Base-by-base conservation (phyloP, 2,329 filamentous ascomycete genomes). In the Clonostachys chloroleuca region DNA sequence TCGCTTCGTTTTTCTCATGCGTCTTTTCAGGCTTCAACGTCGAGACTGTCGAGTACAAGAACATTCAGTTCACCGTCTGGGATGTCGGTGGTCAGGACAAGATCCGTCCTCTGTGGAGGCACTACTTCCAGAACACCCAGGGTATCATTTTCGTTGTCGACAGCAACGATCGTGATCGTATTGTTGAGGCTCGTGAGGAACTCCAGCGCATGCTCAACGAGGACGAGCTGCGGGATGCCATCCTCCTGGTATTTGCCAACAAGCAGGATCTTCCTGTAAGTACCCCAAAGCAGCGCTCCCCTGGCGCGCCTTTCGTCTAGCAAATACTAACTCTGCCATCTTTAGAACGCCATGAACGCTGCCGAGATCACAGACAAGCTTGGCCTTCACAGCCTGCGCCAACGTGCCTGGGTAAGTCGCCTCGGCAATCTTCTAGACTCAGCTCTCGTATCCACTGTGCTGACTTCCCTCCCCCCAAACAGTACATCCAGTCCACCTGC, bases 331-430 rank as follows among this genome's bases (percentile, higher is more conserved):
- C 24, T 10, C 24, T 30, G 24, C 24, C 24, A 30, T 30, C 47
- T 33, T 51, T 64, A 96, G 92, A 97, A 97, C 69, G 94, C 94
- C 74, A 97, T 97, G 94, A 96, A 95, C 77, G 92, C 94, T 65
- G 92, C 94, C 67, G 94, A 99, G 80, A 97, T 99, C 74, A 99
- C 94, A 73, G 92, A 99, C 80, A 96, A 97, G 86, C 90, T 99
- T 73, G 94, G 94, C 68, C 91, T 99, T 65, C 92, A 97, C 86
- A 95, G 89, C 78, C 81, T 99, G 83, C 90, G 91, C 83, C 90
- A 96, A 80, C 92, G 94, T 73, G 88, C 90, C 65, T 99, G 94
- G 94, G 94, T 99, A 92, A 71, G 91, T 40, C 13, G 12, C 36
- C 36, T 46, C 33, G 41, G 36, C 24, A 33, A 24, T 30, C 36